These are phyloP conservation scores for Wilhelminamyces savonicus DNA, from an alignment of 805 yeast species.

Conservation along the genomic window DNA sequence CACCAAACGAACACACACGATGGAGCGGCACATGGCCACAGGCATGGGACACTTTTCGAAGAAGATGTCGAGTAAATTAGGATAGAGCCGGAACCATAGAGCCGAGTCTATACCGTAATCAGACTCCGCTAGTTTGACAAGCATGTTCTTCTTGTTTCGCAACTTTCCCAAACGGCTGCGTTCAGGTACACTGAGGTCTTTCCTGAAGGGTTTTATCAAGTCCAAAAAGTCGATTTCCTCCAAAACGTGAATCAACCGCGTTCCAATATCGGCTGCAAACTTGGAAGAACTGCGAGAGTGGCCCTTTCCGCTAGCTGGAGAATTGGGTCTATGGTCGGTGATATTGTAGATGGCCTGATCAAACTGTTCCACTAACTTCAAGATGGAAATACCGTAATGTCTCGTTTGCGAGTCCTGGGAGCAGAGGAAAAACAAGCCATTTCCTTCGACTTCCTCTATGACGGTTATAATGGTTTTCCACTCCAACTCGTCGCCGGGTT, in stretches of 20 bases:
- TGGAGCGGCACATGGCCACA: conserved; percentile 85
- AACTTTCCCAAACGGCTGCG: conserved; percentile 62
- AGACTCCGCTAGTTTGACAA: conserved; percentile 79
- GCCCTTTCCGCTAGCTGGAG: conserved; percentile 5
- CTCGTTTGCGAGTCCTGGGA: conserved; percentile 79
- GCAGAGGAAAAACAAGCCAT: conserved; percentile 85
- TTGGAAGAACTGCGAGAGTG: conserved; percentile 60
- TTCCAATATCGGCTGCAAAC: conserved; percentile 74
- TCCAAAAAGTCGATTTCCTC: conserved; percentile 65
- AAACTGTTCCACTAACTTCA: conserved; percentile 76
- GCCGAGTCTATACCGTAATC: conserved; percentile 95
- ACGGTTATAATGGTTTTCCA: conserved; percentile 76
- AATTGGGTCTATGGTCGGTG: conserved; percentile 17
- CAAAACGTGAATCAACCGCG: conserved; percentile 68
- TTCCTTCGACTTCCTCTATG: conserved; percentile 93
- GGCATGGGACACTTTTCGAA: conserved; percentile 86
- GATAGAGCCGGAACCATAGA: conserved; percentile 88
- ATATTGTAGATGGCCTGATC: conserved; percentile 71
- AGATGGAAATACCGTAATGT: conserved; percentile 65
- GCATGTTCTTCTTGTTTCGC: conserved; percentile 55
- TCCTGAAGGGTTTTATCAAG: conserved; percentile 46
- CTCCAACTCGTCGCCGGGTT: conserved; percentile 56
- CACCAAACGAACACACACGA: conserved; percentile 82
- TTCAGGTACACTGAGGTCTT: conserved; percentile 68
- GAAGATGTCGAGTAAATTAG: conserved; percentile 62